Base-by-base conservation (phyloP, 805 yeast genomes). In the Grigorovia yakushimaensis region DNA sequence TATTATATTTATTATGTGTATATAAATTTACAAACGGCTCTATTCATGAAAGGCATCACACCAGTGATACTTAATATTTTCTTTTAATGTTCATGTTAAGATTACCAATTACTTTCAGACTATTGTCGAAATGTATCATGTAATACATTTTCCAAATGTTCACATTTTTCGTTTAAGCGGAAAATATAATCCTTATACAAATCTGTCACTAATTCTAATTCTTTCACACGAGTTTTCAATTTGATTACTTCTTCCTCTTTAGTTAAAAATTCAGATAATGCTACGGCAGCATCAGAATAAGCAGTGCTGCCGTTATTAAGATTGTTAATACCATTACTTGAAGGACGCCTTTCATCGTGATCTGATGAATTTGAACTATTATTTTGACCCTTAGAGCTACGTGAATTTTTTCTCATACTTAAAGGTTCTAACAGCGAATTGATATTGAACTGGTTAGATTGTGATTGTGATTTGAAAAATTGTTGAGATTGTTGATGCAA, bases 201-300 rank as follows among this genome's bases (percentile, higher is more conserved):
- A 61, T 91, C 97, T 59, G 88, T 87, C 39, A 91, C 96, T 42
- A 89, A 72, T 62, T 91, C 97, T 52, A 91, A 73, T 62, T 89
- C 98, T 9, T 85, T 78, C 22, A 88, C 86, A 46, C 95, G 73
- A 0, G 95, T 88, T 52, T 79, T 77, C 53, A 89, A 67, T 42
- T 66, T 69, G 27, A 67, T 66, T 17, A 65, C 57, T 23, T 66
- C 71, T 41, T 57, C 62, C 36, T 60, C 58, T 9, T 55, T 54
- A 43, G 50, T 59, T 47, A 56, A 47, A 18, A 45, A 42, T 49
- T 44, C 45, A 7, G 52, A 39, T 3, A 54, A 20, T 13, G 39
- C 45, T 4, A 36, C 19, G 2, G 20, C 18, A 1, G 47, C 10
- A 33, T 44, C 40, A 15, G 37, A 10, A 30, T 8, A 11, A 4